phyloP scores from a whole-genome alignment of 2,329 filamentous ascomycete genomes.

The Cryphonectria radicalis region DNA sequence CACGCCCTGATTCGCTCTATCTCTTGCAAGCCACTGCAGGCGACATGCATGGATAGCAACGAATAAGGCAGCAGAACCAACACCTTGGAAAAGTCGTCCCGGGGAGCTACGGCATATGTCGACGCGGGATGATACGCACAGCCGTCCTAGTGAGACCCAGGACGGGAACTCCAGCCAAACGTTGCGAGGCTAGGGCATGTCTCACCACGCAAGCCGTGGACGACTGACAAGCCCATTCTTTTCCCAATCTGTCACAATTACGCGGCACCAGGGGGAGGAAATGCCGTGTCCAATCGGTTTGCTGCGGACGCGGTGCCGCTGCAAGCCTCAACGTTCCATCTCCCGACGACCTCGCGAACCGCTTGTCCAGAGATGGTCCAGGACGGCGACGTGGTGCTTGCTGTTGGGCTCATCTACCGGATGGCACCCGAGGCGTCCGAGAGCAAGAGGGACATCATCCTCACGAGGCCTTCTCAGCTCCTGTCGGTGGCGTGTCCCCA shows the following conservation, averaged over 20 bases:
- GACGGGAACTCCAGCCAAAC: neutral
- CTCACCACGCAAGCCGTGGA: constrained; percentile 1
- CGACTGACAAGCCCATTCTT: neutral
- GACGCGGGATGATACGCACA: constrained; percentile 8
- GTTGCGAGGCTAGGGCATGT: neutral
- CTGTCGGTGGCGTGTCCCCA: constrained; percentile 12
- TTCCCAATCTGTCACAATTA: constrained; percentile 14
- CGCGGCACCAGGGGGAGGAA: constrained; percentile 4
- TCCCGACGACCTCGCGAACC: neutral
- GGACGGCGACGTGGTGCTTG: constrained; percentile 4
- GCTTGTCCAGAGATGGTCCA: neutral
- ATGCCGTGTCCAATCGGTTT: constrained; percentile 17
- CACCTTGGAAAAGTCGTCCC: neutral
- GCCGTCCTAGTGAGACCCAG: neutral
- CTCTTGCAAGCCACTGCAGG: neutral
- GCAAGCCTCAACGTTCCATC: neutral
- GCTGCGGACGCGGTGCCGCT: constrained; percentile 4
- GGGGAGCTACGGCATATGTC: constrained; percentile 5
- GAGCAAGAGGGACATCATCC: neutral
- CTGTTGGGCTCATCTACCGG: neutral
- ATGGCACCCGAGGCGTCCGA: constrained; percentile 5
- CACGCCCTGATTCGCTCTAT: neutral
- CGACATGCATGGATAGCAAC: neutral
- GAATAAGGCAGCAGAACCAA: neutral
- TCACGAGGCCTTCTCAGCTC: constrained; percentile 15